Evolutionary conservation across 495 filamentous ascomycete genomes (phyloP).

Genomic region (Daldinia concentrica): DNA sequence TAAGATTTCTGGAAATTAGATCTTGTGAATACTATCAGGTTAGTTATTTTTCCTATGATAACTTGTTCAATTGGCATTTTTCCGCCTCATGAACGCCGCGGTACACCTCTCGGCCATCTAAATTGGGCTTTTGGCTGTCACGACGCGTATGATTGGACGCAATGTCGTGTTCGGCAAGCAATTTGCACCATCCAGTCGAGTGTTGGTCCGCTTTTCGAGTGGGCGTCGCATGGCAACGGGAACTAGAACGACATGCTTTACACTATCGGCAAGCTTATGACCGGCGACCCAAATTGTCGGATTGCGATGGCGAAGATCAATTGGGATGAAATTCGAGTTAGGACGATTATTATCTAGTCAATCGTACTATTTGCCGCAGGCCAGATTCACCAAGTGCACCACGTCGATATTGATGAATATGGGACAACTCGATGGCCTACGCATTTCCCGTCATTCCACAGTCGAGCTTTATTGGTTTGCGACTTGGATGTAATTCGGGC

Average conservation of each 20-base stretch:
- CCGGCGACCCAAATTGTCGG: not conserved
- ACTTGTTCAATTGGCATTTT: not conserved
- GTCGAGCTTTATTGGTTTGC: not conserved
- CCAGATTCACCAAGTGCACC: not conserved
- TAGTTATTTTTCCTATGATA: slow-evolving; percentile 19
- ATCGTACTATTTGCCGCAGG: not conserved
- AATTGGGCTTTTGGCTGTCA: not conserved
- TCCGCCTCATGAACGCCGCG: not conserved
- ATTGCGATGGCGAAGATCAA: not conserved
- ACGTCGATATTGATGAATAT: not conserved
- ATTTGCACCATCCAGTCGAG: not conserved
- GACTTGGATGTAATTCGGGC: not conserved
- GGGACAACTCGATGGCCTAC: not conserved
- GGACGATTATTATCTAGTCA: not conserved
- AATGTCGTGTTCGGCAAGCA: not conserved
- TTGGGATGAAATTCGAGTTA: not conserved
- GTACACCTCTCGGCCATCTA: not conserved
- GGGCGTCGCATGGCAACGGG: not conserved
- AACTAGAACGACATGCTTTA: not conserved
- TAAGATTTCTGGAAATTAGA: slow-evolving; percentile 35
- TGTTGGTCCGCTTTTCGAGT: not conserved
- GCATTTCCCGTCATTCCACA: not conserved
- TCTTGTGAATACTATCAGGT: slow-evolving; percentile 40
- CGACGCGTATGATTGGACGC: slow-evolving; percentile 1
- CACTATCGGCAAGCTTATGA: not conserved